Conservation (phyloP, 805 yeast species). For the Candida odintsovae region DNA sequence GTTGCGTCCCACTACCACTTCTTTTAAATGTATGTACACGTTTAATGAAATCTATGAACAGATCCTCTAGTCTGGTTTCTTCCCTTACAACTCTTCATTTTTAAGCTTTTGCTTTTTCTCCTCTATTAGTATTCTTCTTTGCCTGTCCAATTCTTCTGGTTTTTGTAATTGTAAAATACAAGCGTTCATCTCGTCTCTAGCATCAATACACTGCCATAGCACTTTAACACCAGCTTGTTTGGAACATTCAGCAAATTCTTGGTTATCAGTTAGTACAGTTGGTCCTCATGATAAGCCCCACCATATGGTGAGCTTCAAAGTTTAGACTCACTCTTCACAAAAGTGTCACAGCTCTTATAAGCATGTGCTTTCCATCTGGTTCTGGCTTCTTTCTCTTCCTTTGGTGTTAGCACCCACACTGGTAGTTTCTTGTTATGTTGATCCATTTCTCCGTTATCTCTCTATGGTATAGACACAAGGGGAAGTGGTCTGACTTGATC, state of each 20-base stretch:
- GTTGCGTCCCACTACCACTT: not conserved
- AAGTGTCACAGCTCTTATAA: slow-evolving; percentile 59
- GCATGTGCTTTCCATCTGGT: slow-evolving; percentile 64
- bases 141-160: slow-evolving; percentile 60
- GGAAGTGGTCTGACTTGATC: no score
- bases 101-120: slow-evolving; percentile 40
- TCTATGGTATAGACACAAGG: not conserved
- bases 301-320: slow-evolving; percentile 65
- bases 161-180: slow-evolving; percentile 61
- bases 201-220: slow-evolving; percentile 58
- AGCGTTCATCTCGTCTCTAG: slow-evolving; percentile 50
- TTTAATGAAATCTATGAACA: not conserved
- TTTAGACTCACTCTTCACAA: slow-evolving; percentile 56
- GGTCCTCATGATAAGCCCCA: slow-evolving; percentile 27
- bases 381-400: slow-evolving; percentile 68
- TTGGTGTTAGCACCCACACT: slow-evolving; percentile 70
- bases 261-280: not conserved
- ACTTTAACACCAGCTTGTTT: slow-evolving; percentile 56
- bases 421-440: slow-evolving; percentile 42
- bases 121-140: slow-evolving; percentile 57
- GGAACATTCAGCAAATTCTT: slow-evolving; percentile 61
- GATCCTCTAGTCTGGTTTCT: not conserved
- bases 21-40: slow-evolving; percentile 1
- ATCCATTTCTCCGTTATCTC: slow-evolving; percentile 12
- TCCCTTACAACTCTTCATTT: not conserved